phyloP scores from a whole-genome alignment of 2,329 filamentous ascomycete species.

The Trichoderma sp. region DNA sequence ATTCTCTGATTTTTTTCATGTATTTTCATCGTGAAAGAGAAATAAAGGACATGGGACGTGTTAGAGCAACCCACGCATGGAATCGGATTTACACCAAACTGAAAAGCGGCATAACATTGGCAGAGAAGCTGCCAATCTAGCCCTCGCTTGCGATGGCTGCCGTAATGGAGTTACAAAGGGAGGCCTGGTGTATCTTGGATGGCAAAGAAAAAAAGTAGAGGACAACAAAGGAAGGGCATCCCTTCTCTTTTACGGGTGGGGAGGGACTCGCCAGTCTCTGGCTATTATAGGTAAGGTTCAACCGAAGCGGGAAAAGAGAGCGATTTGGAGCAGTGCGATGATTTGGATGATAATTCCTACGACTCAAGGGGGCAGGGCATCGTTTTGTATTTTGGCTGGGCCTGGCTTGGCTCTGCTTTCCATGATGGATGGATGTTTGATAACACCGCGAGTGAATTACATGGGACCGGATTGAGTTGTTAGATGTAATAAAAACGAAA shows the following conservation, averaged over 20 bases:
- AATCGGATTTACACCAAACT: not conserved
- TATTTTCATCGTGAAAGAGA: conserved; percentile 18
- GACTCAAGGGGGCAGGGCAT: conserved; percentile 7
- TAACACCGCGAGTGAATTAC: not conserved
- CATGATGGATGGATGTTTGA: not conserved
- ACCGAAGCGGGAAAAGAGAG: not conserved
- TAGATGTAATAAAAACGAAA: conserved; percentile 13
- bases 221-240: not conserved
- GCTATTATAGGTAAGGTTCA: not conserved
- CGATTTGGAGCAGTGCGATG: conserved; percentile 11
- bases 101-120: not conserved
- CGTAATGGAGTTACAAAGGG: not conserved
- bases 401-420: not conserved
- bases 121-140: conserved; percentile 14
- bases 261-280: not conserved
- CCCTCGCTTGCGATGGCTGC: not conserved
- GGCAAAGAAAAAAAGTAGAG: not conserved
- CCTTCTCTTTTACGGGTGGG: not conserved
- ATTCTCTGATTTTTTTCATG: not conserved
- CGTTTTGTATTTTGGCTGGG: not conserved
- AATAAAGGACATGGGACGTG: not conserved
- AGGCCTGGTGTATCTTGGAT: not conserved
- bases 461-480: not conserved
- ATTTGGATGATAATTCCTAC: conserved; percentile 18
- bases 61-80: not conserved